Evolutionary conservation across 1,284 basidiomycete species (phyloP), one percentile per base, ranked within the genome.

Genomic region (Psilocybe mexicana): DNA sequence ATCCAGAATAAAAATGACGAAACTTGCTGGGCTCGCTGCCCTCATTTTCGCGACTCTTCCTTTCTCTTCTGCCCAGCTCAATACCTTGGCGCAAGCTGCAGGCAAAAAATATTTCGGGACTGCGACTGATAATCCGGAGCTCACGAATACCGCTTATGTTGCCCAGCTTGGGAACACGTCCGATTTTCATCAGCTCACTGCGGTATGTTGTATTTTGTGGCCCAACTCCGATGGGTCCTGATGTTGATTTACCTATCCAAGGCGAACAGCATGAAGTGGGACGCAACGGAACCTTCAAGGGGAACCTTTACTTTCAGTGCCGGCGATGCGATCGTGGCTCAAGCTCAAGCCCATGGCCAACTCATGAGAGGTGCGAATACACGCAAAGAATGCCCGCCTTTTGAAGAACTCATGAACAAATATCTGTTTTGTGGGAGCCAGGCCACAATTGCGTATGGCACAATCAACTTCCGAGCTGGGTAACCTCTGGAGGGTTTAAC

Each of bases 51-150:
- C 42, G 8, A 18, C 2, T 6, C 43, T 53, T 36, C 30, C 42
- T 24, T 43, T 44, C 43, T 53, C 52, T 44, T 26, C 42, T 25
- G 52, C 52, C 12, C 52, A 53, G 23, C 40, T 53, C 18, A 53
- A 53, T 23, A 43, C 54, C 47, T 42, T 77, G 23, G 81, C 83
- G 1, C 74, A 73, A 61, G 70, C 78, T 23, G 76, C 79, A 12
- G 80, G 81, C 12, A 84, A 85, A 70, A 65, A 74, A 35, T 86
- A 86, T 72, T 82, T 86, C 55, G 84, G 85, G 26, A 75, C 79
- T 10, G 84, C 84, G 12, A 85, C 83, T 0, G 82, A 84, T 68
- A 85, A 85, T 65, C 73, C 75, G 2, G 81, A 84, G 65, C 69
- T 84, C 33, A 74, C 67, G 2, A 77, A 85, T 60, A 61, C 69